Conservation (phyloP, 768 basidiomycete genomes). For the Lentinula sp. region DNA sequence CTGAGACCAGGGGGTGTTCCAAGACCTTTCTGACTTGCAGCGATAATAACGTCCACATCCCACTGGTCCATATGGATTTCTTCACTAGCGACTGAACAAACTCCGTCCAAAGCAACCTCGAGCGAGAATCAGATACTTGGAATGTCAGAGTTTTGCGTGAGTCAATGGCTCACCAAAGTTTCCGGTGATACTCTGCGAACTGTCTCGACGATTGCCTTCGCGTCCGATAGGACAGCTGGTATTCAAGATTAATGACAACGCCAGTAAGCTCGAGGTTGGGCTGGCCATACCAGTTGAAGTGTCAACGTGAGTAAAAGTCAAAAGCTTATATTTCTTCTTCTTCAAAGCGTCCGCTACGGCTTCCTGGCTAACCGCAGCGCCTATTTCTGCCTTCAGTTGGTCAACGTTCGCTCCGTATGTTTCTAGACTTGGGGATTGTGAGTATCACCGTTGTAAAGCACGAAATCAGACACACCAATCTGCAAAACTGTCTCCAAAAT, state of each 20-base stretch:
- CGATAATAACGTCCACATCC: constrained; percentile 84
- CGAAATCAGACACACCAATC: constrained; percentile 54
- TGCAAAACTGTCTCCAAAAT: constrained; percentile 89
- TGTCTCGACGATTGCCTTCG: constrained; percentile 65
- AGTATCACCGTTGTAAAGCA: neutral
- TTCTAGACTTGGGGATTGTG: constrained; percentile 47
- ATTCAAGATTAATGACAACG: neutral
- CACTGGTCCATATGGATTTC: constrained; percentile 93
- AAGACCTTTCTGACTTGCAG: constrained; percentile 89
- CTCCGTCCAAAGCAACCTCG: constrained; percentile 82
- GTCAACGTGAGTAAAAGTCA: constrained; percentile 95
- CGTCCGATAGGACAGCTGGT: constrained; percentile 78
- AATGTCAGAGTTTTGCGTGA: neutral
- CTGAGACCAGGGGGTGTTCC: constrained; percentile 91
- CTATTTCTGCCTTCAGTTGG: constrained; percentile 78
- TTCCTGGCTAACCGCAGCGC: constrained; percentile 57
- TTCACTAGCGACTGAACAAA: constrained; percentile 94
- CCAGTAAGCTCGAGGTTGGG: neutral
- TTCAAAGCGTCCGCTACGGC: constrained; percentile 66
- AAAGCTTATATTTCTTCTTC: constrained; percentile 77
- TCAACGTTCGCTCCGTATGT: constrained; percentile 87
- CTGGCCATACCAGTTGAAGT: constrained; percentile 62
- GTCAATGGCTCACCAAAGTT: constrained; percentile 51
- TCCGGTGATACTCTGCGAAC: constrained; percentile 77
- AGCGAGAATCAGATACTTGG: constrained; percentile 1